Evolutionary conservation across 139 green algal genomes (phyloP).

Genomic region (Astrephomene gubernaculifera): DNA sequence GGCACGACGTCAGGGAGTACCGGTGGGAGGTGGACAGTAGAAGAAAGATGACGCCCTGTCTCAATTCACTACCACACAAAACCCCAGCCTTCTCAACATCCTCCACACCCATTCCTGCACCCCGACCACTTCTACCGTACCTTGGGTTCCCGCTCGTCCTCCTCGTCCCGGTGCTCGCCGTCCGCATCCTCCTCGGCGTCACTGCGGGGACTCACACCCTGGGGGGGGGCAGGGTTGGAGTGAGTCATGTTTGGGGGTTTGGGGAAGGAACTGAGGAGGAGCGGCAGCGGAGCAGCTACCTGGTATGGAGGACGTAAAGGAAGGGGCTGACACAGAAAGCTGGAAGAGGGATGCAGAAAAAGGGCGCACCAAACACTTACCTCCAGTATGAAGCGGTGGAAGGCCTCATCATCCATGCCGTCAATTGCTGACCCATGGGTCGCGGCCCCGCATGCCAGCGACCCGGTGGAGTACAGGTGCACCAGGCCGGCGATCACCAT

Average conservation of each 20-base stretch:
- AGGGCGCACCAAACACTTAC: neutral
- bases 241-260: too few relatives aligned
- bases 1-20: too few relatives aligned
- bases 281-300: too few relatives aligned
- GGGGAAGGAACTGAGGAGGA: too few relatives aligned
- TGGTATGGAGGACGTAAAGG: too few relatives aligned
- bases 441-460: neutral
- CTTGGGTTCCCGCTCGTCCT: constrained; percentile 49
- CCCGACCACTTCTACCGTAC: constrained; percentile 13
- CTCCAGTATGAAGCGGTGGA: constrained; percentile 21
- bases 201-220: constrained; percentile 54
- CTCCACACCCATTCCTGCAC: neutral
- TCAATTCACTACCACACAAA: too few relatives aligned
- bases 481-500: constrained; percentile 91
- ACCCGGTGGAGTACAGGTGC: constrained; percentile 65
- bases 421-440: neutral
- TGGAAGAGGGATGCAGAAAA: too few relatives aligned
- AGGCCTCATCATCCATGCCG: neutral
- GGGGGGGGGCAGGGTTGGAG: too few relatives aligned
- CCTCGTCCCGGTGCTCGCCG: constrained; percentile 42
- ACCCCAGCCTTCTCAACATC: too few relatives aligned
- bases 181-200: constrained; percentile 53
- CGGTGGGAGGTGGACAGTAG: too few relatives aligned
- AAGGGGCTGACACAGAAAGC: too few relatives aligned
- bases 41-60: too few relatives aligned